Evolutionary conservation across 768 basidiomycete genomes (phyloP).

Genomic region (Serpula lacrymans): DNA sequence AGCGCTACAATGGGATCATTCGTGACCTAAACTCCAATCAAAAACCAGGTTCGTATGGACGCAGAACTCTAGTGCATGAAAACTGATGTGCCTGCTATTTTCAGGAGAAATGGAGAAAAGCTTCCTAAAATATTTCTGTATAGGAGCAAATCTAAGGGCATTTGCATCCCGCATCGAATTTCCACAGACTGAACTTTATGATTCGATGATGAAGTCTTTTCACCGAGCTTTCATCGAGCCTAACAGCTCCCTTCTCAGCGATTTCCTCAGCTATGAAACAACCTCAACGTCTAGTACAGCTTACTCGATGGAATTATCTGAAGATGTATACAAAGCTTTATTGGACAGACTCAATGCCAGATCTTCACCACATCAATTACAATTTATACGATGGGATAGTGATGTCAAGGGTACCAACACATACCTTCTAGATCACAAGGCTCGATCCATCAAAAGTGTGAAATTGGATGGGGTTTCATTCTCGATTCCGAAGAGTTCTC

Average conservation of each 20-base stretch:
- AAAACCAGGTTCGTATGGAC: conserved; percentile 31
- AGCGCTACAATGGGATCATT: conserved; percentile 31
- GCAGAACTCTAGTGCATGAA: too few species aligned
- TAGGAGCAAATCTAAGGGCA: not conserved
- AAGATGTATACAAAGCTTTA: too few species aligned
- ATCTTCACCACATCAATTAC: too few species aligned
- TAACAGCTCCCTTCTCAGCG: not conserved
- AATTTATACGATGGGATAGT: too few species aligned
- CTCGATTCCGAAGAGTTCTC: not conserved
- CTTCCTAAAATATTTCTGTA: not conserved
- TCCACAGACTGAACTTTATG: not conserved
- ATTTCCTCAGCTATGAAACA: too few species aligned
- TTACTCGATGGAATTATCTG: too few species aligned
- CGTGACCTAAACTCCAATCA: conserved; percentile 26
- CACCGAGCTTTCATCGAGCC: not conserved
- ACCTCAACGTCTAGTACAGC: too few species aligned
- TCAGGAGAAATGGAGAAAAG: not conserved
- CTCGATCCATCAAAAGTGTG: not conserved
- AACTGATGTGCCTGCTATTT: too few species aligned
- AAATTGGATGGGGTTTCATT: not conserved
- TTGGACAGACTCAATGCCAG: too few species aligned
- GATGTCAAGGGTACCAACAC: not conserved
- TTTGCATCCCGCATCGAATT: not conserved
- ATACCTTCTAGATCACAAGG: not conserved
- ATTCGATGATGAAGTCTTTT: not conserved